Conservation (phyloP, 1,284 basidiomycete species). For the Tausonia pullulans region DNA sequence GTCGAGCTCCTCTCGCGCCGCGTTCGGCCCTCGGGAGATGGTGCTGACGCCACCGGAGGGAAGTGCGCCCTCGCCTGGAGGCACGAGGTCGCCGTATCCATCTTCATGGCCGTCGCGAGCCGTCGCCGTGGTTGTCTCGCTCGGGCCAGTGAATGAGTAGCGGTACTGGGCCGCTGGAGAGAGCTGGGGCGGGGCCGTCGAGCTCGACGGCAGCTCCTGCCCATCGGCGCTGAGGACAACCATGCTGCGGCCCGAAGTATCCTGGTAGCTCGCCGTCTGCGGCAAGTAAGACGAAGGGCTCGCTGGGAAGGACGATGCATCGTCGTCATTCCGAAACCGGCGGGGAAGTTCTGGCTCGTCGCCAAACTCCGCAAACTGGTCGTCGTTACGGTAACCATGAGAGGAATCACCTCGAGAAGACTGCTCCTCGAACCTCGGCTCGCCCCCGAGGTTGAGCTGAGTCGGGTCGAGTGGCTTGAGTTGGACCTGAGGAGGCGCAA, state of each 20-base stretch:
- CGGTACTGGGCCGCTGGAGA: conserved; percentile 7
- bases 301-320: too few relatives aligned
- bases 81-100: neutral
- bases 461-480: neutral
- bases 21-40: neutral
- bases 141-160: neutral
- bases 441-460: too few relatives aligned
- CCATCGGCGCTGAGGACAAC: neutral
- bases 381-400: neutral
- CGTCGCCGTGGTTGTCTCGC: neutral
- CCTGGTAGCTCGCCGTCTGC: too few relatives aligned
- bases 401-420: too few relatives aligned
- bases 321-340: neutral
- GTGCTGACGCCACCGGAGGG: neutral
- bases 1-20: neutral
- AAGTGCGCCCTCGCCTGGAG: neutral
- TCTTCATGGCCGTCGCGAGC: neutral
- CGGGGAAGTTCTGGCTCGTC: conserved; percentile 7
- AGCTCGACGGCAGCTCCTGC: neutral
- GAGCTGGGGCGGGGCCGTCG: neutral
- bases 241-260: neutral
- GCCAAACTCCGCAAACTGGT: neutral
- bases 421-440: too few relatives aligned
- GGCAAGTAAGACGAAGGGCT: too few relatives aligned
- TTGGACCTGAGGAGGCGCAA: conserved; percentile 26